A percentile compares a stretch with the other conserved stretches of the same genome.
Evolutionary conservation across 2,329 filamentous ascomycete species (phyloP).

Genomic region (Fusarium fujikuroi): DNA sequence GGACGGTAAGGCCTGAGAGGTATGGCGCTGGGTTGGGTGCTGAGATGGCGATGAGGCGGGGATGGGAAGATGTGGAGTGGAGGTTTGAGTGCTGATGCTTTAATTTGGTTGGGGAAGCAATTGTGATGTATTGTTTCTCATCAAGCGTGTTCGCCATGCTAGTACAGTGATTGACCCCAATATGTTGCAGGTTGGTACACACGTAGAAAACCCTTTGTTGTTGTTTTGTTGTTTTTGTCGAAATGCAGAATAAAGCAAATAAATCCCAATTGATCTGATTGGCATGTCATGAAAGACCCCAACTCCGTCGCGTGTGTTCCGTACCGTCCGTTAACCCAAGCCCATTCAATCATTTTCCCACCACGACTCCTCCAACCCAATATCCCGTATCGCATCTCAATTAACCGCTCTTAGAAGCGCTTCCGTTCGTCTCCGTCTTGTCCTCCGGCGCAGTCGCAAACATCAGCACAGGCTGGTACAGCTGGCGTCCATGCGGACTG

Average conservation of each 20-base stretch:
- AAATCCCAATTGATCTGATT: background rate
- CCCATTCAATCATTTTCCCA: background rate
- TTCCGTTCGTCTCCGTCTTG: background rate
- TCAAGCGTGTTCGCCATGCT: conserved; percentile 14
- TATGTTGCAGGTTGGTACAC: background rate
- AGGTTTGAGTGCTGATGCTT: conserved; percentile 29
- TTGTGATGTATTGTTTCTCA: background rate
- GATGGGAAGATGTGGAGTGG: conserved; percentile 36
- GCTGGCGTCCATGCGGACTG: conserved; percentile 8
- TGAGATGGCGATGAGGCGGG: conserved; percentile 13
- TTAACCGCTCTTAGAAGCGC: background rate
- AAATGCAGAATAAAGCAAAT: background rate
- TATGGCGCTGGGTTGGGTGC: conserved; percentile 33
- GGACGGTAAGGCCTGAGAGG: conserved; percentile 30
- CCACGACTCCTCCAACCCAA: background rate
- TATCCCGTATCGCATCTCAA: background rate
- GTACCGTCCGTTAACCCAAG: background rate
- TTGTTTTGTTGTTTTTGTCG: background rate
- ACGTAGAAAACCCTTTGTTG: conserved; percentile 19
- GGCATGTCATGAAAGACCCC: background rate
- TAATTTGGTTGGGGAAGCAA: background rate
- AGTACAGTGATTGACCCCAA: conserved; percentile 4
- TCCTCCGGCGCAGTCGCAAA: background rate
- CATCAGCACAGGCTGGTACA: conserved; percentile 20
- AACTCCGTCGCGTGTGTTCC: background rate